phyloP scores from a whole-genome alignment of 1,284 basidiomycete genomes.

The Pseudozyma flocculosa region DNA sequence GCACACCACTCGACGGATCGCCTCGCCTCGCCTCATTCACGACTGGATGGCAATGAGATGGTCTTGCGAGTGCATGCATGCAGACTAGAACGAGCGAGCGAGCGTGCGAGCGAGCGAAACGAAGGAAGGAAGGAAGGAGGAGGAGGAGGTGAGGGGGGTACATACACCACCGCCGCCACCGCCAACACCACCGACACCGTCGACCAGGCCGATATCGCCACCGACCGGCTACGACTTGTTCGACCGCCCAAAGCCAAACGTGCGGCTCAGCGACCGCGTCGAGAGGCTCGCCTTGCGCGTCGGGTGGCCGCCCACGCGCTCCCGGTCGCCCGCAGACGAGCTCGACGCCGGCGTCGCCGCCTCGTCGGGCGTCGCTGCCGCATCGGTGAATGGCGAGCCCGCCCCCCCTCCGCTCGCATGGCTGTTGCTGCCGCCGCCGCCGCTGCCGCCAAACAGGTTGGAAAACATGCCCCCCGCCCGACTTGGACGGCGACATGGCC shows the following conservation, averaged over 20 bases:
- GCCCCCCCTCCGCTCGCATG: conserved; percentile 13
- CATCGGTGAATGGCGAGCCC: conserved; percentile 2
- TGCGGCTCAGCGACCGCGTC: conserved; percentile 24
- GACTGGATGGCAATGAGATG: no score
- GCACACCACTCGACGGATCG: no score
- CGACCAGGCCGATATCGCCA: no score
- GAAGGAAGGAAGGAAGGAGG: no score
- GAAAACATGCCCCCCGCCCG: conserved; percentile 20
- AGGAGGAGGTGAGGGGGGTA: no score
- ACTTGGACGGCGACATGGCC: no score
- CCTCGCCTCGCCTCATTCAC: no score
- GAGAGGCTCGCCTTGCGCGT: conserved; percentile 29
- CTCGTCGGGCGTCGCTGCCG: conserved; percentile 6
- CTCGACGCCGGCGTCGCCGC: neutral
- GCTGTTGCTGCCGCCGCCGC: conserved; percentile 15
- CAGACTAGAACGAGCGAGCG: no score
- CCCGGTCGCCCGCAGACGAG: neutral
- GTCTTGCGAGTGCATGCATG: no score
- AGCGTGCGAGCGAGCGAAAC: no score
- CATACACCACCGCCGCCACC: no score
- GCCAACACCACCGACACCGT: no score
- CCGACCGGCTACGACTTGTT: neutral
- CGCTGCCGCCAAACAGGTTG: conserved; percentile 18
- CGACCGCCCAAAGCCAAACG: conserved; percentile 28
- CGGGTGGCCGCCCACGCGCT: conserved; percentile 1